Conservation (phyloP, 1,284 basidiomycete species). For the Cutaneotrichosporon dermatis region DNA sequence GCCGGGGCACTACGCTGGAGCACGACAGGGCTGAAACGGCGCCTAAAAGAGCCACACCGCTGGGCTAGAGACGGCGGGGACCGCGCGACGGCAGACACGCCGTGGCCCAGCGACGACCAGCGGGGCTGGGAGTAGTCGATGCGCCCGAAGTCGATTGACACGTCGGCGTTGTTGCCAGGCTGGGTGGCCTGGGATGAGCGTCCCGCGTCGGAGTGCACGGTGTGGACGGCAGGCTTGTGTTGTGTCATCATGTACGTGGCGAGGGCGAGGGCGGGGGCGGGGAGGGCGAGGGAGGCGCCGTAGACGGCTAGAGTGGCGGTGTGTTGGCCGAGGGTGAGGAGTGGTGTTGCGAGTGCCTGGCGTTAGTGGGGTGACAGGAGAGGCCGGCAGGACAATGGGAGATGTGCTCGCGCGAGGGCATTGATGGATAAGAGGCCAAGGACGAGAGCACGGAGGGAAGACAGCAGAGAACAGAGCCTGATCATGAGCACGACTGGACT, state of each 20-base stretch:
- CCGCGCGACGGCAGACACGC: not conserved
- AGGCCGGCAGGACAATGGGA: too few species aligned
- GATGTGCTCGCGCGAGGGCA: too few species aligned
- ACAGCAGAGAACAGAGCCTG: too few species aligned
- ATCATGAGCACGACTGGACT: not conserved
- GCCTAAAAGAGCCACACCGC: too few species aligned
- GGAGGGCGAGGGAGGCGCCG: constrained; percentile 27
- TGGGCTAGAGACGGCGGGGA: too few species aligned
- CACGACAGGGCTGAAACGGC: too few species aligned
- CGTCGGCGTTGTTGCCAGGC: not conserved
- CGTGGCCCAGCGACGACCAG: not conserved
- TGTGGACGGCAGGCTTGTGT: not conserved
- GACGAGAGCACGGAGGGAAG: too few species aligned
- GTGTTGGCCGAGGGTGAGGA: constrained; percentile 20
- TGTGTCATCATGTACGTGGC: not conserved
- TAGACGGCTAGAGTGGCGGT: constrained; percentile 20
- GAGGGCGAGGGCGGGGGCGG: constrained; percentile 22
- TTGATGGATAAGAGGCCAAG: too few species aligned
- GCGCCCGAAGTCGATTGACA: not conserved
- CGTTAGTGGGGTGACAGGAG: not conserved
- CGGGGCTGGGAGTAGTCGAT: constrained; percentile 1
- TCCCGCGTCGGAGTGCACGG: not conserved
- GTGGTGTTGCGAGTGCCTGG: constrained; percentile 18
- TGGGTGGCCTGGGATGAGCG: constrained; percentile 15
- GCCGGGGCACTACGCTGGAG: too few species aligned